Conservation (phyloP, 441 rosid genomes). For the Jatropha multifida region DNA sequence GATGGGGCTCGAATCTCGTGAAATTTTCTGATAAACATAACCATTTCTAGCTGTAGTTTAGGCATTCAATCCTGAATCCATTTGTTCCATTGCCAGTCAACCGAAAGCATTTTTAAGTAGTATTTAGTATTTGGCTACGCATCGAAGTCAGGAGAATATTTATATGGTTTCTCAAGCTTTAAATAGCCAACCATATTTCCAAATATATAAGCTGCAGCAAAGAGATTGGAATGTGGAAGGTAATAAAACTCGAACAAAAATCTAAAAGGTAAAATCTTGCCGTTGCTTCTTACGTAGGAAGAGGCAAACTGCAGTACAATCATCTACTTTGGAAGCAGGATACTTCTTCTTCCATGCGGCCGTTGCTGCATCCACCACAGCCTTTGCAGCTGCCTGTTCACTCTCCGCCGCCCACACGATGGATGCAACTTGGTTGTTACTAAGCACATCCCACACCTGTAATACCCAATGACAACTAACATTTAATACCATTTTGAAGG, state of each 20-base stretch:
- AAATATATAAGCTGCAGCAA: neutral
- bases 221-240: neutral
- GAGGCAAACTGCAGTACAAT: conserved; percentile 65
- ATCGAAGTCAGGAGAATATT: neutral
- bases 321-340: conserved; percentile 61
- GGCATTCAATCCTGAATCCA: neutral
- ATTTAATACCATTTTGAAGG: too few relatives aligned
- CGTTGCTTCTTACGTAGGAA: conserved; percentile 40
- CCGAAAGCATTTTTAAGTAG: neutral
- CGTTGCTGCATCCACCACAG: conserved; percentile 63
- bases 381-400: conserved; percentile 50
- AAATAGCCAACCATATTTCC: neutral
- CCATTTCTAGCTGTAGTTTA: neutral
- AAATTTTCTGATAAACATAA: neutral
- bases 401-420: conserved; percentile 46
- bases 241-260: neutral
- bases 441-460: conserved; percentile 86
- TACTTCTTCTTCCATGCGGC: conserved; percentile 60
- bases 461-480: neutral
- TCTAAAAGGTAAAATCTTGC: conserved; percentile 7
- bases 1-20: neutral
- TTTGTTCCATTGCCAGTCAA: neutral
- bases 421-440: conserved; percentile 54
- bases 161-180: neutral
- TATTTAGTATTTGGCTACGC: neutral